Evolutionary conservation across 495 filamentous ascomycete species (phyloP), one percentile per base, ranked within the genome.

Genomic region (Penicillium tannophilum): DNA sequence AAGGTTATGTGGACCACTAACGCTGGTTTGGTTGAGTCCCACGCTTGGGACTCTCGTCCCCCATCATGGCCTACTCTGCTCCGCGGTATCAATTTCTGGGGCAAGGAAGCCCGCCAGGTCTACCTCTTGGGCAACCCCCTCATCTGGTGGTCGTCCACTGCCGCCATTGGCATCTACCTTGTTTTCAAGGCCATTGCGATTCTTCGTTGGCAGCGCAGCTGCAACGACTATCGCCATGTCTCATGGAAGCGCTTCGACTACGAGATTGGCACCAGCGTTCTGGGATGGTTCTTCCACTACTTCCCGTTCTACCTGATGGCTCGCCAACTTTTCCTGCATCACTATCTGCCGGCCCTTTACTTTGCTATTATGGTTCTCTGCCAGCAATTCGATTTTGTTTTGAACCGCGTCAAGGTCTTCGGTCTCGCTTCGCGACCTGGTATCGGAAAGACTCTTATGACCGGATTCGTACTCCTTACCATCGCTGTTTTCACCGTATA

Each of bases 1-100:
- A 92, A 91, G 73, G 95, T 98, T 41, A 98, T 98, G 94, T 98
- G 94, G 94, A 90, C 84, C 59, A 98, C 95, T 14, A 98, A 98
- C 68, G 94, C 94, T 33, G 95, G 94, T 30, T 85, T 98, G 55
- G 90, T 95, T 30, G 94, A 98, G 69, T 96, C 92, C 41, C 94
- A 98, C 68, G 90, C 92, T 50, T 98, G 94, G 94, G 94, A 98
- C 72, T 98, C 94, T 47, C 88, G 94, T 33, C 94, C 94, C 12
- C 86, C 87, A 16, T 93, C 91, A 19, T 98, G 94, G 94, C 94
- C 94, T 17, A 85, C 96, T 54, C 84, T 98, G 54, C 86, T 86
- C 60, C 92, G 94, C 60, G 94, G 94, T 58, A 98, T 98, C 82
- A 98, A 98, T 78, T 98, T 98, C 83, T 98, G 94, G 94, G 94